Evolutionary conservation across 2,329 filamentous ascomycete species (phyloP).

Genomic region (Cladosporium sp.): DNA sequence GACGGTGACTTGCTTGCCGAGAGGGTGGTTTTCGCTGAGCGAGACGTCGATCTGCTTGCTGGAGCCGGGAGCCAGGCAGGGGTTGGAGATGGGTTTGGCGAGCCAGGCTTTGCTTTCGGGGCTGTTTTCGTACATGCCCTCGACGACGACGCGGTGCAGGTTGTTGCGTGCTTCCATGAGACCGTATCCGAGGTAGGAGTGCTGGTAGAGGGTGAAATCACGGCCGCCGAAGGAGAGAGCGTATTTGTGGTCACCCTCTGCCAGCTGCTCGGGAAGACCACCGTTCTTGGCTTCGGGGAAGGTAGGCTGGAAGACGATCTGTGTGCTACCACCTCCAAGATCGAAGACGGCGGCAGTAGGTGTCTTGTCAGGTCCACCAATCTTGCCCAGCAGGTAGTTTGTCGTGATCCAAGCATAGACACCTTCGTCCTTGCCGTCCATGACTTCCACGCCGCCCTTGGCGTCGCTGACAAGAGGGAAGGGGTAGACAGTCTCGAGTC

Average conservation of each 20-base stretch:
- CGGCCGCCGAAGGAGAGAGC: slow-evolving; percentile 83
- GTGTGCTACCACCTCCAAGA: slow-evolving; percentile 91
- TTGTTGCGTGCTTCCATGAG: slow-evolving; percentile 91
- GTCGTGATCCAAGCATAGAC: slow-evolving; percentile 99
- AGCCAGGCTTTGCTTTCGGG: slow-evolving; percentile 61
- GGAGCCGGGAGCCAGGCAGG: slow-evolving; percentile 81
- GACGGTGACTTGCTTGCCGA: slow-evolving; percentile 63
- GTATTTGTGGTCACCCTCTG: slow-evolving; percentile 94
- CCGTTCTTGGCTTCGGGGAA: slow-evolving; percentile 70
- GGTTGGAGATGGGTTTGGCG: slow-evolving; percentile 68
- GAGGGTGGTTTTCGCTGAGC: slow-evolving; percentile 60
- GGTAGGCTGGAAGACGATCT: slow-evolving; percentile 97
- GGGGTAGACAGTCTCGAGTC: slow-evolving; percentile 83
- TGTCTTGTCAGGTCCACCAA: slow-evolving; percentile 83
- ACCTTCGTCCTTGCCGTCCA: slow-evolving; percentile 95
- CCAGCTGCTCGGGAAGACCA: slow-evolving; percentile 79
- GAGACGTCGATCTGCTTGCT: slow-evolving; percentile 68
- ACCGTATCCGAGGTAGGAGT: slow-evolving; percentile 95
- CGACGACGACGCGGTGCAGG: slow-evolving; percentile 71
- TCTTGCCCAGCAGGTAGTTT: slow-evolving; percentile 97
- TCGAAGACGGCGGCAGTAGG: slow-evolving; percentile 94
- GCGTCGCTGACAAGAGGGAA: slow-evolving; percentile 89
- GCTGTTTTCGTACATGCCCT: slow-evolving; percentile 63
- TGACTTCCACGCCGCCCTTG: slow-evolving; percentile 86
- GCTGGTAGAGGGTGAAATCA: slow-evolving; percentile 90